Evolutionary conservation across 441 rosid species (phyloP), one percentile per base, ranked within the genome.

Genomic region (Pelargonium myrrhifolium): DNA sequence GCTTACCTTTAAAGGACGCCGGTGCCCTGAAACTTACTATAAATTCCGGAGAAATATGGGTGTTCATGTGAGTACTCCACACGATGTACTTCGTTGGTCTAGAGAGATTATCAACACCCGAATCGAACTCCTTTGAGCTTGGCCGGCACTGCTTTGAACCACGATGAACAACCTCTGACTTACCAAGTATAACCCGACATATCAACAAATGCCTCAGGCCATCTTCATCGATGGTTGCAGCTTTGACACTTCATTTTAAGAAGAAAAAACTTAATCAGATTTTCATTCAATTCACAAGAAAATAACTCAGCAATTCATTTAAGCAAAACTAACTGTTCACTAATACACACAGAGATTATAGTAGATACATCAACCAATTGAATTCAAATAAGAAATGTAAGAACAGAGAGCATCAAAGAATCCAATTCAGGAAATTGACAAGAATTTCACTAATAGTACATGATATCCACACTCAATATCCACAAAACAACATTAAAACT

Each of bases 41-140:
- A 67, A 75, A 88, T 74, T 90, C 89, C 0, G 90, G 96, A 68
- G 80, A 79, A 67, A 88, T 78, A 62, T 87, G 87, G 39, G 87
- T 81, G 73, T 92, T 92, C 85, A 84, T 75, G 67, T 82, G 83
- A 15, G 85, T 82, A 51, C 80, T 87, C 96, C 97, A 88, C 22
- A 92, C 65, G 7, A 92, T 83, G 71, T 84, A 88, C 80, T 76
- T 87, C 45, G 51, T 90, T 0, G 96, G 92, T 39, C 82, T 77
- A 5, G 70, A 64, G 9, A 85, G 65, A 37, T 75, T 53, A 28
- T 92, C 96, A 0, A 90, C 77, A 62, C 95, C 96, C 0, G 83
- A 85, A 70, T 92, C 96, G 6, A 88, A 90, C 64, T 85, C 88
- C 2, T 58, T 77, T 0, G 82, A 87, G 72, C 86, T 78, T 6